Conservation (phyloP, 2,329 filamentous ascomycete genomes). For the Dryadomyces quercivorus region DNA sequence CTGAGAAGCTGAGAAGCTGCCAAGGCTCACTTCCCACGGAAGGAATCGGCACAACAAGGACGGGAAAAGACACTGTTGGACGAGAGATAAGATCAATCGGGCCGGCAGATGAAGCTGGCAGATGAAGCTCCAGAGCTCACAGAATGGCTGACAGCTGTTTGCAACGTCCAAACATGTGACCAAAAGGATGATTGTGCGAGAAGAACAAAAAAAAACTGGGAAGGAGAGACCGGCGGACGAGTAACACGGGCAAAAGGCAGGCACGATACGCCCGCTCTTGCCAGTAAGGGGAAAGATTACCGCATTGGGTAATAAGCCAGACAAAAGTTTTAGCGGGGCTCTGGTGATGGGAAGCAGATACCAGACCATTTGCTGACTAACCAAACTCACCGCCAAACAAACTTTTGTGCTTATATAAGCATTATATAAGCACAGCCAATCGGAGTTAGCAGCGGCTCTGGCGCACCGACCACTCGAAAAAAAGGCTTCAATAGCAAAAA, state of each 20-base stretch:
- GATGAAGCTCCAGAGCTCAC: no score
- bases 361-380: background rate
- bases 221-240: background rate
- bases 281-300: constrained; percentile 1
- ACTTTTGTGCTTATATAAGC: no score
- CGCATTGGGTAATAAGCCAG: background rate
- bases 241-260: background rate
- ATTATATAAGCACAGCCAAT: no score
- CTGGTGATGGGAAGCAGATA: background rate
- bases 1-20: background rate
- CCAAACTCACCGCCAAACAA: background rate
- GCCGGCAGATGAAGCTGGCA: background rate
- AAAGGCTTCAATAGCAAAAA: no score
- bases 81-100: background rate
- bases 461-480: no score
- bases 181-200: background rate
- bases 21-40: background rate
- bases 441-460: no score
- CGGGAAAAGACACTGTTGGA: background rate
- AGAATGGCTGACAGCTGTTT: no score
- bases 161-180: background rate
- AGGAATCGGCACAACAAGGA: background rate
- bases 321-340: background rate
- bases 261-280: background rate
- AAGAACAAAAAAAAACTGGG: background rate